These are phyloP conservation scores for Stephania cephalantha DNA, from an alignment of 164 flowering plant species.

Conservation along the genomic window DNA sequence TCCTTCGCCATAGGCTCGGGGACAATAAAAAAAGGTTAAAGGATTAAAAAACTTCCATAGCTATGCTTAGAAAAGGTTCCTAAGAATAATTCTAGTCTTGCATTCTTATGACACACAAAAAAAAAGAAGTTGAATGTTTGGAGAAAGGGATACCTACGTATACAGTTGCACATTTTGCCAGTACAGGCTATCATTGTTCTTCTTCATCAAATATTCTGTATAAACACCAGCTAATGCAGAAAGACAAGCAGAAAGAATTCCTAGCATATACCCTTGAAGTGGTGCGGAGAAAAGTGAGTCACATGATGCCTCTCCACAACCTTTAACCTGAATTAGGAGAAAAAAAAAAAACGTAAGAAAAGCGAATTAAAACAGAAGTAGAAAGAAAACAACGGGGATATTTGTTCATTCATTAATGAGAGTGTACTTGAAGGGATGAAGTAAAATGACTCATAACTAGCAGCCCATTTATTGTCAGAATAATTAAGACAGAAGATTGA, in stretches of 20 bases:
- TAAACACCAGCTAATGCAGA: slow-evolving; percentile 97
- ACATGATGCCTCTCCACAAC: slow-evolving; percentile 90
- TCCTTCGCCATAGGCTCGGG: neutral
- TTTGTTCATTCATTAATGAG: neutral
- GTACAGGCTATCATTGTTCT: slow-evolving; percentile 87
- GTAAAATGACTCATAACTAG: neutral
- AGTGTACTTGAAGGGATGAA: neutral
- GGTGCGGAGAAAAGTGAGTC: slow-evolving; percentile 90
- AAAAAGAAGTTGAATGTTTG: neutral
- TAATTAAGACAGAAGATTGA: neutral
- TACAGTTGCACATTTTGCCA: slow-evolving; percentile 95
- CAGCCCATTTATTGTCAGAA: neutral
- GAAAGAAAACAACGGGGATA: neutral
- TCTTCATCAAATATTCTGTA: slow-evolving; percentile 98
- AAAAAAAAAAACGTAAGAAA: neutral
- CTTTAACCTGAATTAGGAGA: slow-evolving; percentile 58
- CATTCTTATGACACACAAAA: neutral
- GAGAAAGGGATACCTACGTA: slow-evolving; percentile 58
- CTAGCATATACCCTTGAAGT: slow-evolving; percentile 84
- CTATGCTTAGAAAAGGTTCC: neutral
- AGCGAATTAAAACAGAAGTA: neutral
- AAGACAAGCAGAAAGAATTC: slow-evolving; percentile 86
- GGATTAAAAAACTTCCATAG: neutral
- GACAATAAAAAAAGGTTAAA: neutral
- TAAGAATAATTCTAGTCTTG: neutral